Evolutionary conservation across 1,284 basidiomycete species (phyloP), one percentile per base, ranked within the genome.

Genomic region (Xerocomus amazonicus): DNA sequence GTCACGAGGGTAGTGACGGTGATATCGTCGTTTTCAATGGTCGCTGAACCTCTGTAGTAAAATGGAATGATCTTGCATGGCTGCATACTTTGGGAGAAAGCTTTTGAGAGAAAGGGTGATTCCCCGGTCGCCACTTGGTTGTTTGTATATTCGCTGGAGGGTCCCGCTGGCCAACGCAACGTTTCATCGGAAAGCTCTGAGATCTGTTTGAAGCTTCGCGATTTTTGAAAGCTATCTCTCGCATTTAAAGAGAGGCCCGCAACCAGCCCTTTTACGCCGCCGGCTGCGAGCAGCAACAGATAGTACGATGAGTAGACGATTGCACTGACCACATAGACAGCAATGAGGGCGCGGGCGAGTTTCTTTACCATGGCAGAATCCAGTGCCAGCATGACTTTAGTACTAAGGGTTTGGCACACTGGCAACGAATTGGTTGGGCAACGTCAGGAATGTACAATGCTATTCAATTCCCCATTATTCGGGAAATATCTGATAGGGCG

Each of bases 1-100:
- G 91, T 92, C 28, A 92, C 83, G 28, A 92, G 75, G 2, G 90
- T 92, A 2, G 90, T 88, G 49, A 93, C 81, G 1, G 90, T 91
- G 41, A 92, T 81, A 56, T 92, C 90, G 38, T 84, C 76, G 10
- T 66, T 54, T 29, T 81, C 73, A 50, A 80, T 73, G 6, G 53
- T 52, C 5, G 73, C 73, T 3, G 68, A 64, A 35, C 84, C 84
- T 48, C 80, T 79, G 65, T 89, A 89, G 66, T 85, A 92, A 70
- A 84, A 92, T 0, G 90, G 90, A 16, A 89, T 75, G 46, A 91
- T 79, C 56, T 82, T 81, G 59, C 77, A 83, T 0, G 88, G 87
- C 36, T 79, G 77, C 76, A 87, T 78, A 13, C 80, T 79, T 49
- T 74, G 73, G 3, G 83, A 70, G 58, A 90, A 87, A 3, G 81